Conservation (phyloP, 495 filamentous ascomycete species). For the Hypoxylon cercidicola region DNA sequence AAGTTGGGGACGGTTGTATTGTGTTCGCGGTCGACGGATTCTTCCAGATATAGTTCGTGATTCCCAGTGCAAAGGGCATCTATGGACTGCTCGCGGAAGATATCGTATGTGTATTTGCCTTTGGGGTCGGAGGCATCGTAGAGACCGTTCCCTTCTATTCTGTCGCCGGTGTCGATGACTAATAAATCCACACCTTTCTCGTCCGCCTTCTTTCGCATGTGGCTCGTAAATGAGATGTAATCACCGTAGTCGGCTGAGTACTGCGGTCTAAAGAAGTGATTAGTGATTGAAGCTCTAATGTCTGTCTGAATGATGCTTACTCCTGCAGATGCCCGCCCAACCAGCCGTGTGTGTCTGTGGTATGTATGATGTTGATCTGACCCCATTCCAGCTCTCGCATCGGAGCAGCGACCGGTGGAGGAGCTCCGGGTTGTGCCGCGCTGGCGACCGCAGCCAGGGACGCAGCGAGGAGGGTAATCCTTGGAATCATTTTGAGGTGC, state of each 20-base stretch:
- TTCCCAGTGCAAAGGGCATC: constrained; percentile 92
- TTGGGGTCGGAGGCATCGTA: constrained; percentile 91
- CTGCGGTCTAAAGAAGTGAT: constrained; percentile 66
- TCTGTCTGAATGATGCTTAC: constrained; percentile 51
- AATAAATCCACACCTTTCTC: constrained; percentile 81
- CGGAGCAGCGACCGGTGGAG: constrained; percentile 79
- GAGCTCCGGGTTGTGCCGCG: constrained; percentile 82
- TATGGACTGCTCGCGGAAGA: constrained; percentile 81
- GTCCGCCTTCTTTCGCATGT: constrained; percentile 82
- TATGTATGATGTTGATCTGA: constrained; percentile 93
- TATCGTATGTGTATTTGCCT: constrained; percentile 86
- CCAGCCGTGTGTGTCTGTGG: constrained; percentile 97
- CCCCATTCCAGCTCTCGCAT: constrained; percentile 88
- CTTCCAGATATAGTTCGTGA: constrained; percentile 89
- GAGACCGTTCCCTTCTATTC: constrained; percentile 95
- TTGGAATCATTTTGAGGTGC: constrained; percentile 37
- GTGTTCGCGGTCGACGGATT: constrained; percentile 81
- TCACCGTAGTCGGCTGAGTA: constrained; percentile 98
- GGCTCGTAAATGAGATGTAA: constrained; percentile 91
- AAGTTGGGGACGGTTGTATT: constrained; percentile 81
- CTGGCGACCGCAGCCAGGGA: constrained; percentile 48
- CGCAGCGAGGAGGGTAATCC: constrained; percentile 35
- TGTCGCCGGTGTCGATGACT: constrained; percentile 92
- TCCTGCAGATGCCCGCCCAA: constrained; percentile 93
- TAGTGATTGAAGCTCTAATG: constrained; percentile 26